Evolutionary conservation across 495 filamentous ascomycete genomes (phyloP).

Genomic region (Podospora pseudoanserina): DNA sequence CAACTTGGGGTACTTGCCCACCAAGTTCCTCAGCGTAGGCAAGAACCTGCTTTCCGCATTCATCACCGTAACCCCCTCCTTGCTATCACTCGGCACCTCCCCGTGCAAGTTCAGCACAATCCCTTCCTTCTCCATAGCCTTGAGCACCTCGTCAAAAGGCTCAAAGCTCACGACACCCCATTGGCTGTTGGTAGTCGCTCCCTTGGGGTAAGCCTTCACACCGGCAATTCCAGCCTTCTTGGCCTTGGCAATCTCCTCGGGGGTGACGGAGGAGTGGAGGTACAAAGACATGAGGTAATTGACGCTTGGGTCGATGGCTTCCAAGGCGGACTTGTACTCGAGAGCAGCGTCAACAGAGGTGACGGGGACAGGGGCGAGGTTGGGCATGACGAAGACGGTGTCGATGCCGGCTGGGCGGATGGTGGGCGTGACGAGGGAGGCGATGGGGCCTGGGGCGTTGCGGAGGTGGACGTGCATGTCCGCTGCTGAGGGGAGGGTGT

Average conservation of each 20-base stretch:
- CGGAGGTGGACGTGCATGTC: constrained; percentile 64
- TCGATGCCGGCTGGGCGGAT: constrained; percentile 68
- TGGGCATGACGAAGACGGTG: constrained; percentile 65
- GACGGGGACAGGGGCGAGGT: constrained; percentile 58
- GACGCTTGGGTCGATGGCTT: constrained; percentile 65
- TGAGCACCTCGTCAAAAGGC: constrained; percentile 67
- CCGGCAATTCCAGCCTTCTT: constrained; percentile 61
- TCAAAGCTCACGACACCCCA: constrained; percentile 72
- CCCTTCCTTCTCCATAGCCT: constrained; percentile 60
- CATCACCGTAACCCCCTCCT: constrained; percentile 68
- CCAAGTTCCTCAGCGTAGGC: constrained; percentile 67
- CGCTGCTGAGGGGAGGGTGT: constrained; percentile 67
- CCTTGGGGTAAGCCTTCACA: constrained; percentile 53
- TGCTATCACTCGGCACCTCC: constrained; percentile 53
- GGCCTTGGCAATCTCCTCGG: constrained; percentile 72
- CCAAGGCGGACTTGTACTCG: constrained; percentile 66
- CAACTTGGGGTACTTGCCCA: constrained; percentile 71
- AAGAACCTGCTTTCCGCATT: constrained; percentile 81
- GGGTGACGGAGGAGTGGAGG: constrained; percentile 65
- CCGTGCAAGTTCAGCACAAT: constrained; percentile 60
- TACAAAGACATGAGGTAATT: constrained; percentile 89
- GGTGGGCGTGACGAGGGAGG: constrained; percentile 74
- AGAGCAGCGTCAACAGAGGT: constrained; percentile 70
- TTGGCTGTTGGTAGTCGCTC: constrained; percentile 81
- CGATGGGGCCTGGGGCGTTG: constrained; percentile 64